A percentile compares a stretch with the other conserved stretches of the same genome.
These are phyloP conservation scores for Pleurotus tuber-regium DNA, from an alignment of 768 basidiomycete species.

Conservation along the genomic window DNA sequence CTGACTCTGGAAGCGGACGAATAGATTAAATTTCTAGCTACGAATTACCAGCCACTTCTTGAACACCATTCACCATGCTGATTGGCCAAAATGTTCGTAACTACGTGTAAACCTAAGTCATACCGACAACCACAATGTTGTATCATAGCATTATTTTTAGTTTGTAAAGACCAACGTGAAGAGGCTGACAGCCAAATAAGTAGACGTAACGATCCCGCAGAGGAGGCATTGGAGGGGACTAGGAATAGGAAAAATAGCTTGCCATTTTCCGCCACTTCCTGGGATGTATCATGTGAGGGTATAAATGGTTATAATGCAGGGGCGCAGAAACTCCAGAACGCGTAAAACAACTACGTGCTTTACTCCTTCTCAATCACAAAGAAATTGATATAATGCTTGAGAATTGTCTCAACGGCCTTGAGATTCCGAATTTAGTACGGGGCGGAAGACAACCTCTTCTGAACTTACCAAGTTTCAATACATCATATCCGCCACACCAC, in stretches of 20 bases:
- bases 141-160: too few relatives aligned
- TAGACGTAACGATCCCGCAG: background rate
- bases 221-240: background rate
- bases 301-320: background rate
- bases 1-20: background rate
- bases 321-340: background rate
- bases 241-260: background rate
- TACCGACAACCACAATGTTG: background rate
- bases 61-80: background rate
- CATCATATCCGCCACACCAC: constrained; percentile 66
- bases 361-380: constrained; percentile 86
- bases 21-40: background rate
- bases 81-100: background rate
- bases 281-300: too few relatives aligned
- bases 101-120: background rate
- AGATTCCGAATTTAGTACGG: background rate
- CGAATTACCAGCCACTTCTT: background rate
- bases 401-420: constrained; percentile 92
- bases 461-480: constrained; percentile 65
- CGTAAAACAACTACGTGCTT: background rate
- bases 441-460: background rate
- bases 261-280: too few relatives aligned
- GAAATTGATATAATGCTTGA: constrained; percentile 93
- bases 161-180: background rate
- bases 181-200: too few relatives aligned